Base-by-base conservation (phyloP, 768 basidiomycete genomes). In the Lactifluus hygrophoroides region DNA sequence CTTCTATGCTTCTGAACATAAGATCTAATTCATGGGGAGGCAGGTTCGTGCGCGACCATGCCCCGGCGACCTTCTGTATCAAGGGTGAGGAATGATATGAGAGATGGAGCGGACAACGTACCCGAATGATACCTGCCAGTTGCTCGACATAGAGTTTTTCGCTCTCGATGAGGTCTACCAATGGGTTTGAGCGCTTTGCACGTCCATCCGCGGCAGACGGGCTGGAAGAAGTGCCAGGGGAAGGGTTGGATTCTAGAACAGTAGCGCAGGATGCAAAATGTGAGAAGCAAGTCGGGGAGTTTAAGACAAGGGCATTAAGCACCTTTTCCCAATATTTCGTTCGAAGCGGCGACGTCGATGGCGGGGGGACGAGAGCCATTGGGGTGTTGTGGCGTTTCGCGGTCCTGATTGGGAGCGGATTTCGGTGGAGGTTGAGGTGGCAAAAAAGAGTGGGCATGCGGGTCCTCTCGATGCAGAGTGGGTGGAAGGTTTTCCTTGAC, bases 1-100 rank as follows among this genome's bases (percentile, higher is more conserved):
- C 80, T 72, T 99, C 96, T 51, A 98, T 83, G 64, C 86, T 85
- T 63, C 96, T 79, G 73, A 99, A 99, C 90, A 98, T 95, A 52
- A 79, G 72, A 71, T 99, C 96, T 30, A 99, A 79, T 64, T 90
- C 87, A 8, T 81, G 81, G 16, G 96, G 96, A 17, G 96, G 96
- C 38, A 99, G 85, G 70, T 97, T 97, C 40, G 85, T 81, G 42
- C 93, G 78, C 10, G 94, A 96, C 96, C 96, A 99, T 49, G 96
- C 96, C n/a, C 87, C 86, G 10, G 96, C 96, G 5, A 96, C 89
- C 82, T 89, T 92, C 94, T 98, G 69, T 16, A 54, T 19, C 1
- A 27, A 35, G 3, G 38, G 34, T 28, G 10, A 45, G 28, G n/a
- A 14, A 50, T 10, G 1, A 10, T 30, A 60, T 35, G 21, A 48